Evolutionary conservation across 1,284 basidiomycete species (phyloP), one percentile per base, ranked within the genome.

Genomic region (Inonotus hispidus): DNA sequence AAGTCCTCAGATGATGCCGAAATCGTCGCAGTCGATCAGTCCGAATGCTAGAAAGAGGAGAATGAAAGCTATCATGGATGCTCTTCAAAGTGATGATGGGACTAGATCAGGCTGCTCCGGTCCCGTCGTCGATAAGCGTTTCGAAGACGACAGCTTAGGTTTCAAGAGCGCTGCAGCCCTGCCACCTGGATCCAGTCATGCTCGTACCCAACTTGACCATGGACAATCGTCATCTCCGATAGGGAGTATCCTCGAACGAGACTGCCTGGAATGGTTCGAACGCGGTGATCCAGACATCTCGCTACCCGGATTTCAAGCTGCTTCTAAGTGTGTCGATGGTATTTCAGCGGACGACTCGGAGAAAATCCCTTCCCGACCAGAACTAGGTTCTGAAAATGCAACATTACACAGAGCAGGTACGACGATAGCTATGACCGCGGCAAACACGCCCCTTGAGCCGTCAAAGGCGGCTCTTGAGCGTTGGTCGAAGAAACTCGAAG

Each of bases 181-280:
- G 37, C n/a, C 47, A 21, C 25, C 3, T 39, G 23, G 49, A 52
- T 7, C 35, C 2, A 32, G 16, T 27, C 23, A 19, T 35, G 1
- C 35, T 35, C 32, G 21, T 35, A 29, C 19, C 23, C 50, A 39
- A 16, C 66, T 32, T 38, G 58, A 47, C 43, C 62, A 64, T 47
- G 66, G 70, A 56, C 72, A 69, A 11, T 75, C 77, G 2, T 74
- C 75, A 1, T 80, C 79, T 1, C 78, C 79, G 8, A 76, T 79
- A 61, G 71, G 45, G 6, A 14, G 71, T 3, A 74, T 77, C 0
- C 69, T 68, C 52, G 79, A 81, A 50, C 71, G 70, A 39, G 79
- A 84, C 64, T 77, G 79, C 63, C 75, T 78, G n/a, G 71, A 77
- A 2, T 87, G 84, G 84, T 88, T 88, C 69, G 72, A 77, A 56